A percentile compares a stretch with the other conserved stretches of the same genome.
These are phyloP conservation scores for Talaromyces islandicus DNA, from an alignment of 2,329 filamentous ascomycete genomes.

Conservation along the genomic window DNA sequence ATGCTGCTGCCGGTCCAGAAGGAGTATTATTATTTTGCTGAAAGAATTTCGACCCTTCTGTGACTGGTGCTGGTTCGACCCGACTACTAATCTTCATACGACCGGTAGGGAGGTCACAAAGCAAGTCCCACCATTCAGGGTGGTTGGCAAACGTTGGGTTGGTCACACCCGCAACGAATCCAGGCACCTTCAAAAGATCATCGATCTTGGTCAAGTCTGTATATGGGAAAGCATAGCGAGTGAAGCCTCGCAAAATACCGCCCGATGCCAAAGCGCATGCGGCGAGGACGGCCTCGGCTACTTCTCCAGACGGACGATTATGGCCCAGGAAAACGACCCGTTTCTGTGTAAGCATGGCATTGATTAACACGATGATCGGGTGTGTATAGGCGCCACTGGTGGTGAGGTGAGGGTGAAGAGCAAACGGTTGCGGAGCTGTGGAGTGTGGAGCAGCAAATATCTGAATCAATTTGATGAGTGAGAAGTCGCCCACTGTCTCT, in stretches of 20 bases:
- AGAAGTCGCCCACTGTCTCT: slow-evolving; percentile 96
- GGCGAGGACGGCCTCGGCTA: slow-evolving; percentile 96
- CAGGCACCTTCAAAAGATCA: slow-evolving; percentile 88
- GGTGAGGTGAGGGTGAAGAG: slow-evolving; percentile 83
- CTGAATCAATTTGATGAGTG: slow-evolving; percentile 92
- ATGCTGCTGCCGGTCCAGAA: slow-evolving; percentile 13
- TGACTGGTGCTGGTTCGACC: slow-evolving; percentile 73
- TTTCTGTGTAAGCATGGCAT: slow-evolving; percentile 93
- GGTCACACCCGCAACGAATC: slow-evolving; percentile 95
- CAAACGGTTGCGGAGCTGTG: slow-evolving; percentile 77
- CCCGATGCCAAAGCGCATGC: slow-evolving; percentile 91
- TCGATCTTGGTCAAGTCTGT: slow-evolving; percentile 98
- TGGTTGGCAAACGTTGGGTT: slow-evolving; percentile 95
- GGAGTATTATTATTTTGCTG: slow-evolving; percentile 16
- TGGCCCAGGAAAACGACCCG: slow-evolving; percentile 92
- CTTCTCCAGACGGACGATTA: slow-evolving; percentile 89
- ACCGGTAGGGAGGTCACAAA: slow-evolving; percentile 88
- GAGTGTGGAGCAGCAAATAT: slow-evolving; percentile 80
- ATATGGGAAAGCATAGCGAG: slow-evolving; percentile 93
- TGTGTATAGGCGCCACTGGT: slow-evolving; percentile 86
- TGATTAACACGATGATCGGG: slow-evolving; percentile 89
- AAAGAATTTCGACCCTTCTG: slow-evolving; percentile 82
- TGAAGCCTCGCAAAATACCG: slow-evolving; percentile 87
- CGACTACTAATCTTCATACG: slow-evolving; percentile 89
- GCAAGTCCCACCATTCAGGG: slow-evolving; percentile 95